Conservation (phyloP, 164 flowering plant species). For the Vitis cinerea region DNA sequence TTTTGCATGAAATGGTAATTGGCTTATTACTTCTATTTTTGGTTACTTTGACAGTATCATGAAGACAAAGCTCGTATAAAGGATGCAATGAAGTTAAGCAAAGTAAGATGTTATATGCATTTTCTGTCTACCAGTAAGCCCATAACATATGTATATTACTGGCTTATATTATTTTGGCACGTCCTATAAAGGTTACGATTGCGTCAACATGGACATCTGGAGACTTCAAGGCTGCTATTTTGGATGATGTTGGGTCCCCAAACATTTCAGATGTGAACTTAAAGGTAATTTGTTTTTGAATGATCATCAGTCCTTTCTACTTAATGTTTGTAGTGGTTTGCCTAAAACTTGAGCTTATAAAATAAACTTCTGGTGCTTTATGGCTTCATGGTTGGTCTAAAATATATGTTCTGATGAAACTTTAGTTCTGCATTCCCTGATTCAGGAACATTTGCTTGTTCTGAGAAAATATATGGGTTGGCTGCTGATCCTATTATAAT, state of each 20-base stretch:
- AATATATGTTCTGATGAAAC: too few species aligned
- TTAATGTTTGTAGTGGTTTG: not conserved
- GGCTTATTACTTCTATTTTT: not conserved
- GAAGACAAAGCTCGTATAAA: conserved; percentile 79
- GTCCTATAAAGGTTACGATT: conserved; percentile 42
- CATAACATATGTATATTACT: conserved; percentile 1
- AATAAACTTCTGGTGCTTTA: too few species aligned
- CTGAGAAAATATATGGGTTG: too few species aligned
- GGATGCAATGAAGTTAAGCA: conserved; percentile 55
- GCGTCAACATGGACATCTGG: conserved; percentile 66
- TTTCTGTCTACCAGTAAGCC: too few species aligned
- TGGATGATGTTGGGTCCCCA: conserved; percentile 39
- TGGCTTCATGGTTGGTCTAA: too few species aligned
- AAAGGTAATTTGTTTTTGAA: conserved; percentile 42
- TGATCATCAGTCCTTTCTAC: not conserved
- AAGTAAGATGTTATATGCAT: conserved; percentile 19
- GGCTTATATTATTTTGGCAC: not conserved
- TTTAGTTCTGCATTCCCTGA: too few species aligned
- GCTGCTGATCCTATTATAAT: too few species aligned
- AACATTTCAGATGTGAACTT: conserved; percentile 63
- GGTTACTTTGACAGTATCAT: conserved; percentile 54
- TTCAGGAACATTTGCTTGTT: too few species aligned
- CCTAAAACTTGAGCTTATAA: not conserved
- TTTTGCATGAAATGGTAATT: too few species aligned
- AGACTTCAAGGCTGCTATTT: conserved; percentile 63